These are phyloP conservation scores for Melampsora americana DNA, from an alignment of 1,284 basidiomycete genomes.

Conservation along the genomic window DNA sequence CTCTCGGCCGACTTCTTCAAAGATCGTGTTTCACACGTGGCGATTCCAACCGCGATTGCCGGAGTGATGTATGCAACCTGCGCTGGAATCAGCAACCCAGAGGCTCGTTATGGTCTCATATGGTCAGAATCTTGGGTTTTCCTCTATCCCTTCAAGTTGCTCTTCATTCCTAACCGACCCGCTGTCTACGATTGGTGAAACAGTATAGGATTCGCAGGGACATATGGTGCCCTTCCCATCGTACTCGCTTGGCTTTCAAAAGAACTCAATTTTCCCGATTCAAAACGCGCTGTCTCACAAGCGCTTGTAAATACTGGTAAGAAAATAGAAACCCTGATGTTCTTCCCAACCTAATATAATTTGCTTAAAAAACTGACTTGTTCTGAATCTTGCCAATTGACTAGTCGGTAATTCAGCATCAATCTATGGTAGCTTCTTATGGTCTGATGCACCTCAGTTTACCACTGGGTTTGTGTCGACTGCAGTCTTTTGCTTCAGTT, in stretches of 20 bases:
- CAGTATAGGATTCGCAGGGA: slow-evolving; percentile 56
- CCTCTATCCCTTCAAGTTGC: not conserved
- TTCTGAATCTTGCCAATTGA: slow-evolving; percentile 12
- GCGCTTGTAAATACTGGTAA: slow-evolving; percentile 54
- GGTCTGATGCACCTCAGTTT: slow-evolving; percentile 51
- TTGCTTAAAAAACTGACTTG: not conserved
- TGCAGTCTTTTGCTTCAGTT: slow-evolving; percentile 19
- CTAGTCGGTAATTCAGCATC: slow-evolving; percentile 53
- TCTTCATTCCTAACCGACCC: not conserved
- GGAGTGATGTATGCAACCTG: slow-evolving; percentile 25
- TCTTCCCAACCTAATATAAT: not conserved
- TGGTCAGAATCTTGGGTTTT: slow-evolving; percentile 7
- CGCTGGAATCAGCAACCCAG: slow-evolving; percentile 3
- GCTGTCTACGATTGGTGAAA: not conserved
- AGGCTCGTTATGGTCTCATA: slow-evolving; percentile 18
- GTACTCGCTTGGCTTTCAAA: slow-evolving; percentile 56
- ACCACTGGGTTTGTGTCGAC: slow-evolving; percentile 9
- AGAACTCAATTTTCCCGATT: slow-evolving; percentile 54
- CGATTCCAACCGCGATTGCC: slow-evolving; percentile 14
- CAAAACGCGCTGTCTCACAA: slow-evolving; percentile 56
- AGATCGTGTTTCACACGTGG: slow-evolving; percentile 18
- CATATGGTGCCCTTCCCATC: slow-evolving; percentile 57
- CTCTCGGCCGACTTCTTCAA: slow-evolving; percentile 45
- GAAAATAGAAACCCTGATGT: not conserved
- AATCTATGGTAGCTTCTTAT: slow-evolving; percentile 59